A percentile compares a stretch with the other conserved stretches of the same genome.
Conservation (phyloP, 805 yeast species). For the Jamesozyma gamospora region DNA sequence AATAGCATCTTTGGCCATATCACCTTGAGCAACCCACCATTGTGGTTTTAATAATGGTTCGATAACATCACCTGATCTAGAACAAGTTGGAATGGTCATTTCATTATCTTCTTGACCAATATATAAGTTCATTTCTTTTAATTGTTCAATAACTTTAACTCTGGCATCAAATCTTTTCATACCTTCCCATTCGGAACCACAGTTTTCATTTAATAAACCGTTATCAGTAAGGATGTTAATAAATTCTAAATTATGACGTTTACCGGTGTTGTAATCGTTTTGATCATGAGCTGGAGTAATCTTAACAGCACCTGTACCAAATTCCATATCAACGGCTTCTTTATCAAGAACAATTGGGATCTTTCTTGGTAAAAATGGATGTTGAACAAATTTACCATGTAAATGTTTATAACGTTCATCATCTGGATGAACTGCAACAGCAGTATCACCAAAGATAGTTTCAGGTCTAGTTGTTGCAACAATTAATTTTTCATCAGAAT, state of each 20-base stretch:
- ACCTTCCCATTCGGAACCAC: slow-evolving; percentile 84
- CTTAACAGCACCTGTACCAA: slow-evolving; percentile 99
- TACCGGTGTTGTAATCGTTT: slow-evolving; percentile 94
- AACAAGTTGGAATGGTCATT: slow-evolving; percentile 90
- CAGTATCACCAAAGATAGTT: slow-evolving; percentile 96
- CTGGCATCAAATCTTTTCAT: slow-evolving; percentile 93
- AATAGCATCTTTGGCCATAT: slow-evolving; percentile 81
- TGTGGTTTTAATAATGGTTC: slow-evolving; percentile 97
- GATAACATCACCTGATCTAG: slow-evolving; percentile 93
- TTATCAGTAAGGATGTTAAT: slow-evolving; percentile 87
- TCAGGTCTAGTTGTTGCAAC: slow-evolving; percentile 99
- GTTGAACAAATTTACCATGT: slow-evolving; percentile 86
- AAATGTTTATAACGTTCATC: slow-evolving; percentile 87
- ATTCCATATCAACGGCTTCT: slow-evolving; percentile 97
- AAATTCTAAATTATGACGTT: slow-evolving; percentile 80
- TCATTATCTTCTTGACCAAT: slow-evolving; percentile 88
- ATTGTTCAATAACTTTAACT: slow-evolving; percentile 64
- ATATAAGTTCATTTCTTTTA: slow-evolving; percentile 63
- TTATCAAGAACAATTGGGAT: slow-evolving; percentile 83
- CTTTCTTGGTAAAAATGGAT: slow-evolving; percentile 79
- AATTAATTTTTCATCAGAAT: slow-evolving; percentile 71
- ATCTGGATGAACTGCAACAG: slow-evolving; percentile 93
- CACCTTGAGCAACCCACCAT: slow-evolving; percentile 95
- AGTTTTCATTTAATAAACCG: slow-evolving; percentile 80
- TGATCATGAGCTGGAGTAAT: slow-evolving; percentile 98